Conservation (phyloP, 2,329 filamentous ascomycete genomes). For the Cordyceps cateniannulata region DNA sequence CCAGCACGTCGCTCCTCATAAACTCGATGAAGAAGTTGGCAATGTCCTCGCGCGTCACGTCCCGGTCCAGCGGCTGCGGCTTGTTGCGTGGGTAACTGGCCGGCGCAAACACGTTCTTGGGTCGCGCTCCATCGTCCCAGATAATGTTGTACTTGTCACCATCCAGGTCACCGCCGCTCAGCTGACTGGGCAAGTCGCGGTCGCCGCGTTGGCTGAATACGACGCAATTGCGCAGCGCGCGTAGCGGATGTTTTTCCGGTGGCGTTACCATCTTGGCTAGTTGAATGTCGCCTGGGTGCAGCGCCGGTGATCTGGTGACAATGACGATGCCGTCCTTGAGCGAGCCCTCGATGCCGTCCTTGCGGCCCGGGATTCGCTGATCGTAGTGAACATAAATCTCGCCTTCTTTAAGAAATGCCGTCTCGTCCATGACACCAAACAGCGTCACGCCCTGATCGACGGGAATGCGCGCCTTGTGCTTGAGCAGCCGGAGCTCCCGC, state of each 20-base stretch:
- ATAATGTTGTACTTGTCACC: constrained; percentile 79
- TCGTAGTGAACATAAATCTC: constrained; percentile 62
- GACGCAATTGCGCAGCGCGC: constrained; percentile 62
- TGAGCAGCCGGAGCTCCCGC: constrained; percentile 65
- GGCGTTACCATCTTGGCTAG: constrained; percentile 56
- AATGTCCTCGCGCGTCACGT: constrained; percentile 60
- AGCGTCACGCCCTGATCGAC: constrained; percentile 66
- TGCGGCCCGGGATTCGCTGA: constrained; percentile 20
- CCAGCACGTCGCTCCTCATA: constrained; percentile 61
- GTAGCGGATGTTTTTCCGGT: constrained; percentile 51
- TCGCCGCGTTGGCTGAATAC: constrained; percentile 66
- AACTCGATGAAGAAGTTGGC: constrained; percentile 75
- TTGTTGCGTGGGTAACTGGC: constrained; percentile 62
- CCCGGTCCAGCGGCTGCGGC: constrained; percentile 52
- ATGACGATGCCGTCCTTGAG: constrained; percentile 42
- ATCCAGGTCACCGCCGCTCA: constrained; percentile 78
- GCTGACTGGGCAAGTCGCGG: constrained; percentile 69
- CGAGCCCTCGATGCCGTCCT: constrained; percentile 21
- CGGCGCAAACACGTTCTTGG: constrained; percentile 38
- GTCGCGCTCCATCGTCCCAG: constrained; percentile 53
- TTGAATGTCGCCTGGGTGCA: constrained; percentile 79
- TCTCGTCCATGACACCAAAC: constrained; percentile 81
- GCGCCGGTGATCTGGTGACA: constrained; percentile 71
- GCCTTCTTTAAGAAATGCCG: constrained; percentile 56
- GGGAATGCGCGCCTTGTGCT: constrained; percentile 71